Base-by-base conservation (phyloP, 305 asterid species). In the Nicotiana rustica region DNA sequence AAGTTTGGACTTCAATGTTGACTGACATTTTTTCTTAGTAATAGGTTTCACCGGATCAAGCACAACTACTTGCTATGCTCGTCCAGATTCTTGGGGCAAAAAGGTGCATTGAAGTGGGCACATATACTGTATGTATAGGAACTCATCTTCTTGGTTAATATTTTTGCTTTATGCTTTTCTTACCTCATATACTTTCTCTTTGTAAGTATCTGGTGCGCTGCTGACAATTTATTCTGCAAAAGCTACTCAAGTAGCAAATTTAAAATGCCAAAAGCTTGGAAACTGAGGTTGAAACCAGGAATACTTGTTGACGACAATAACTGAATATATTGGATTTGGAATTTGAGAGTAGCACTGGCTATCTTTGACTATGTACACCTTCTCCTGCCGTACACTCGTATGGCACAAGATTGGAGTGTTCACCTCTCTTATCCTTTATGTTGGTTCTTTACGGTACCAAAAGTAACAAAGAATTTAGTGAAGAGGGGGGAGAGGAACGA, bases 21-120 rank as follows among this genome's bases (percentile, higher is more conserved):
- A 38, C 64, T 78, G 8, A 82, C 79, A 80, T 41, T 44, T 66
- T 61, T 35, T 84, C 56, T 56, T 82, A 81, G 64, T 47, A 47
- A 60, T 80, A 94, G 98, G 96, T 93, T 57, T 96, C 99, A 62
- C 98, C 99, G 41, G 99, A 96, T 90, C 97, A 96, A 88, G 98
- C 97, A 6, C 99, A 96, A 86, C 93, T 96, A 82, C 97, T 96
- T 80, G 95, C 94, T 49, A 91, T 96, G 97, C 96, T 96, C 35
- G 93, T 92, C 47, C 93, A 93, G 89, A 90, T 90, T 87, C 86
- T 91, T 61, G 98, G 97, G 85, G 98, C 97, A 19, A 82, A 92
- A 81, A 93, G 89, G 84, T 96, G 97, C 87, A 94, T 96, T 47
- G 99, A 96, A 94, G 92, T 96, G 83, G 99, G 99, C 44, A 94